phyloP scores from a whole-genome alignment of 345 rosid genomes.

The Draba incana region DNA sequence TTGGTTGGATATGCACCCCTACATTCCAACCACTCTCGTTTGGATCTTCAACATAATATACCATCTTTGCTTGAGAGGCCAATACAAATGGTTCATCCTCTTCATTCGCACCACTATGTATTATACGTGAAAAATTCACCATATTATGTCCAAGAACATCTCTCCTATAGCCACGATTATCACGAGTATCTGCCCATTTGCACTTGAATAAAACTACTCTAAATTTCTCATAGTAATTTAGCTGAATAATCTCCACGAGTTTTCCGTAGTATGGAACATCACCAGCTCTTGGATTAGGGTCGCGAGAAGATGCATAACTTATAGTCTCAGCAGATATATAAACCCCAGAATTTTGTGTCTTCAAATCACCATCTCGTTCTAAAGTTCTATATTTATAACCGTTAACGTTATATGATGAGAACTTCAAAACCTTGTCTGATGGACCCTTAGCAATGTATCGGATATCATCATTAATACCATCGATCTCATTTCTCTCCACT shows the following conservation, averaged over 20 bases:
- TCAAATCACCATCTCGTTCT: neutral
- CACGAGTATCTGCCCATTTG: neutral
- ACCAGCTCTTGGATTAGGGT: neutral
- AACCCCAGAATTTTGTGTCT: neutral
- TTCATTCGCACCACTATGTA: neutral
- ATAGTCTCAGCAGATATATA: neutral
- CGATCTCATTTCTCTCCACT: too few species aligned
- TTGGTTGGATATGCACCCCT: too few species aligned
- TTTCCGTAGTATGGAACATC: neutral
- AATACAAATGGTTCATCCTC: neutral
- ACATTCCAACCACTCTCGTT: neutral
- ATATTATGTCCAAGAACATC: neutral
- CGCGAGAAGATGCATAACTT: neutral
- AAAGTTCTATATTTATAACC: neutral
- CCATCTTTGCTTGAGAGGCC: neutral
- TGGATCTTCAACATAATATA: neutral
- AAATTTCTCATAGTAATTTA: neutral
- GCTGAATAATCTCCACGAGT: neutral
- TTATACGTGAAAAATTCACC: neutral
- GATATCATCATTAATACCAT: too few species aligned
- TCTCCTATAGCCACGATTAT: too few species aligned
- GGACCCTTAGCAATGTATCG: too few species aligned
- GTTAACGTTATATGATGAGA: too few species aligned
- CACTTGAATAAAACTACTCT: slow-evolving; percentile 3
- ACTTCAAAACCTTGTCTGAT: too few species aligned